Evolutionary conservation across 768 basidiomycete genomes (phyloP).

Genomic region (Collybia nuda): DNA sequence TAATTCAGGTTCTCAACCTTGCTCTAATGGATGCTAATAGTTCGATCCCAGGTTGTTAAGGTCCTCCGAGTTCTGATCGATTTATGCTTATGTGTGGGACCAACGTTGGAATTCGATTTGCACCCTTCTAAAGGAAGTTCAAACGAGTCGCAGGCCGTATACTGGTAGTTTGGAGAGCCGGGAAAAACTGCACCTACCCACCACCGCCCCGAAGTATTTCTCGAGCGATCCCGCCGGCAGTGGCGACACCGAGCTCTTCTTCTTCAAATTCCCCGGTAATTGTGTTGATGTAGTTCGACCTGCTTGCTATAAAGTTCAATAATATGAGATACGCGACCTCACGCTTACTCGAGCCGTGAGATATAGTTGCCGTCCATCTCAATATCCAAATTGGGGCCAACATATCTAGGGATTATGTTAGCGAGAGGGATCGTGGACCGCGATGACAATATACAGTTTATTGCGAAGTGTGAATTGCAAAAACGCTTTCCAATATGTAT

Average conservation of each 20-base stretch:
- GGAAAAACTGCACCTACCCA: background rate
- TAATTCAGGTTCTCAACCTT: too few relatives aligned
- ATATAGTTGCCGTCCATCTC: slow-evolving; percentile 49
- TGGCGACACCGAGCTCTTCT: slow-evolving; percentile 28
- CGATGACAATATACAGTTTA: slow-evolving; percentile 33
- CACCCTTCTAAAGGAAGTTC: too few relatives aligned
- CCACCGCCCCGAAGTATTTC: slow-evolving; percentile 26
- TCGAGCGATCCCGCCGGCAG: slow-evolving; percentile 33
- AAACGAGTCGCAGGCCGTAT: too few relatives aligned
- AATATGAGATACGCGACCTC: too few relatives aligned
- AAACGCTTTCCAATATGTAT: slow-evolving; percentile 53
- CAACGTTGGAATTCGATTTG: too few relatives aligned
- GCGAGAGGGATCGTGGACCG: background rate
- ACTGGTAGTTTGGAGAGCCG: too few relatives aligned
- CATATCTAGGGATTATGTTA: slow-evolving; percentile 31
- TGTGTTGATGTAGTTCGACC: slow-evolving; percentile 18
- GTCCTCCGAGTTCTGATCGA: background rate
- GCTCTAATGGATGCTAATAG: too few relatives aligned
- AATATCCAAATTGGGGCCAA: slow-evolving; percentile 40
- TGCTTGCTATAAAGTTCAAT: background rate
- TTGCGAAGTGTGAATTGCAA: slow-evolving; percentile 47
- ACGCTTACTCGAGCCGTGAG: slow-evolving; percentile 44
- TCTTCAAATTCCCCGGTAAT: slow-evolving; percentile 15
- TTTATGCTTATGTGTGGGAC: background rate
- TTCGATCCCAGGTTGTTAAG: too few relatives aligned